These are phyloP conservation scores for Plasmodium vivax DNA, from an alignment of 169 alveolate genomes.

Conservation along the genomic window DNA sequence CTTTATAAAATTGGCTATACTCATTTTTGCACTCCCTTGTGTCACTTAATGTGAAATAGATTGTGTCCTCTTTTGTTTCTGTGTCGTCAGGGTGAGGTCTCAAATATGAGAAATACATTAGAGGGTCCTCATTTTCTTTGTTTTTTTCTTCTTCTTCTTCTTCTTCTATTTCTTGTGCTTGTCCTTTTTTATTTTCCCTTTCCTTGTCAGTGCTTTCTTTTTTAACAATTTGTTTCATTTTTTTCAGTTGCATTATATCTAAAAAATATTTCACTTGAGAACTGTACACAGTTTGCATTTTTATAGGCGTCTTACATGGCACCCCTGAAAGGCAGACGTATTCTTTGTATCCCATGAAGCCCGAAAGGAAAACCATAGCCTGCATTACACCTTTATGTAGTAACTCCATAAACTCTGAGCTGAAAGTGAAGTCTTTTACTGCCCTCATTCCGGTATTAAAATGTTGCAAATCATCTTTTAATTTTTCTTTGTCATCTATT, in stretches of 20 bases:
- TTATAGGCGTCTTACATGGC: slow-evolving; percentile 9
- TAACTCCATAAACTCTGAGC: slow-evolving; percentile 3
- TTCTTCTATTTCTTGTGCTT: no score
- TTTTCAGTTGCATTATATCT: not conserved
- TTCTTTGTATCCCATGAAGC: slow-evolving; percentile 30
- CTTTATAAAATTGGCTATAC: slow-evolving; percentile 21
- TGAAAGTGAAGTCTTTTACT: slow-evolving; percentile 27
- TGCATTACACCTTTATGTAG: slow-evolving; percentile 18
- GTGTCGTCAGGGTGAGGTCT: not conserved
- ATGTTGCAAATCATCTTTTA: not conserved
- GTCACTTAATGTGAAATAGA: slow-evolving; percentile 61
- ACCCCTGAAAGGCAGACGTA: slow-evolving; percentile 55
- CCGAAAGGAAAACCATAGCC: slow-evolving; percentile 51
- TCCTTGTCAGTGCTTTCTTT: not conserved
- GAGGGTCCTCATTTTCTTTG: not conserved
- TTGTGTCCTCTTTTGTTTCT: not conserved
- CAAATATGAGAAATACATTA: not conserved
- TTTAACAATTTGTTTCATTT: not conserved
- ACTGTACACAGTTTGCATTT: slow-evolving; percentile 4
- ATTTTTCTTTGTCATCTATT: not conserved
- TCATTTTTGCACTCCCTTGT: slow-evolving; percentile 60
- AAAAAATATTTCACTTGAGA: not conserved
- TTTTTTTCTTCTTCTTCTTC: not conserved
- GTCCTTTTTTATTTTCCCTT: no score
- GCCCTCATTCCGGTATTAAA: not conserved